Evolutionary conservation across 257 asterid genomes (phyloP).

Genomic region (Nyctanthes arbortristis): DNA sequence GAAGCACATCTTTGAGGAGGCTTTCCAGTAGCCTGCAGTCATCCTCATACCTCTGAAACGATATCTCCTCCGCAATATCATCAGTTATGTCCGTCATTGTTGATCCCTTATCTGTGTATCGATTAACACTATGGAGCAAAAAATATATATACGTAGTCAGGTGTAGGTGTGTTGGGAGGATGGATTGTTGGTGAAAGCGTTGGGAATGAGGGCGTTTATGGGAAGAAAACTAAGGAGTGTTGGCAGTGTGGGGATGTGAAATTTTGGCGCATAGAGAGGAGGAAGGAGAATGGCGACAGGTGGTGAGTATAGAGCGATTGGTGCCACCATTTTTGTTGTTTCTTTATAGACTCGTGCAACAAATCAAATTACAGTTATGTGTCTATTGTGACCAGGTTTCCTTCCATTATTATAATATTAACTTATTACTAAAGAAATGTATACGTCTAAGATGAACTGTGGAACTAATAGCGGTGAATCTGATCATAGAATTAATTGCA

Average conservation of each 20-base stretch:
- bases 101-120: background rate
- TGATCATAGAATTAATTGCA: no score
- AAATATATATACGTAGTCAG: background rate
- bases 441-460: no score
- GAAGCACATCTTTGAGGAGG: constrained; percentile 86
- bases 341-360: constrained; percentile 1
- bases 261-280: constrained; percentile 20
- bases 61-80: constrained; percentile 92
- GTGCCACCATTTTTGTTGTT: constrained; percentile 17
- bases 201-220: background rate
- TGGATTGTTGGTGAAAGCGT: background rate
- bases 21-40: constrained; percentile 76
- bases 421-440: no score
- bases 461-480: no score
- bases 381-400: no score
- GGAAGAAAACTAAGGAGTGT: constrained; percentile 7
- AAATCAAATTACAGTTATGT: no score
- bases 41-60: constrained; percentile 90
- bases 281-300: constrained; percentile 40
- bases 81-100: constrained; percentile 89
- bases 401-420: no score
- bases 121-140: background rate
- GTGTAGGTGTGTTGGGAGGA: no score
- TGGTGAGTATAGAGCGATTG: constrained; percentile 25
- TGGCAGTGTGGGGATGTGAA: constrained; percentile 33